A percentile compares a stretch with the other conserved stretches of the same genome.
Conservation (phyloP, 345 rosid genomes). For the Populus alba region DNA sequence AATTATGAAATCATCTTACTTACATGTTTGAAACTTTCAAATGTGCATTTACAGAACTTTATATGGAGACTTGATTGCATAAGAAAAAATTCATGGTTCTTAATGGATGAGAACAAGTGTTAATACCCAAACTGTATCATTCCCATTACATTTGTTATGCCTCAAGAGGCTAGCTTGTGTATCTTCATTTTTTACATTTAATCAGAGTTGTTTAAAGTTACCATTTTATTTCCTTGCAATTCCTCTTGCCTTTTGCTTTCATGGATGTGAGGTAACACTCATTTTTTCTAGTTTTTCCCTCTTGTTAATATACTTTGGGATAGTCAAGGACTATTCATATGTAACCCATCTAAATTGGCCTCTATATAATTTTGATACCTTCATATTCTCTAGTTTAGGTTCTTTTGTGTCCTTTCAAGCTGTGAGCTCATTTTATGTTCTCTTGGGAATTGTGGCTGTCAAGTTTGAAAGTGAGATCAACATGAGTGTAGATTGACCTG, state of each 20-base stretch:
- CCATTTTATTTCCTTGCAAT: not conserved
- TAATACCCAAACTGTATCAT: not conserved
- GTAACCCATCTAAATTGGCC: not conserved
- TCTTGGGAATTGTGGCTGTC: not conserved
- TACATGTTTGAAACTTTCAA: not conserved
- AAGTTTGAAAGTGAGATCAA: not conserved
- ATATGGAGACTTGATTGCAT: not conserved
- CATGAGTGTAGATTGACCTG: not conserved
- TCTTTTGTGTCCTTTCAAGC: not conserved
- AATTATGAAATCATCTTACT: not conserved
- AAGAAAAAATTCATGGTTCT: not conserved
- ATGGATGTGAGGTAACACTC: not conserved
- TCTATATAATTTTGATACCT: not conserved
- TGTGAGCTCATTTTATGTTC: not conserved
- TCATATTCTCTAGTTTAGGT: not conserved
- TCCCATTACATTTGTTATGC: not conserved
- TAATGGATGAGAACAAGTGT: not conserved
- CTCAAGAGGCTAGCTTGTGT: not conserved
- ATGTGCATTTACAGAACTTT: not conserved
- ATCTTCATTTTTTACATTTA: not conserved
- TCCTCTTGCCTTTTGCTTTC: not conserved
- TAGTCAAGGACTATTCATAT: no score
- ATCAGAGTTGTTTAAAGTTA: not conserved
- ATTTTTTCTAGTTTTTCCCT: no score
- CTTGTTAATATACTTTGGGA: not conserved